Conservation (phyloP, 805 yeast genomes). For the Starmera pachycereana region DNA sequence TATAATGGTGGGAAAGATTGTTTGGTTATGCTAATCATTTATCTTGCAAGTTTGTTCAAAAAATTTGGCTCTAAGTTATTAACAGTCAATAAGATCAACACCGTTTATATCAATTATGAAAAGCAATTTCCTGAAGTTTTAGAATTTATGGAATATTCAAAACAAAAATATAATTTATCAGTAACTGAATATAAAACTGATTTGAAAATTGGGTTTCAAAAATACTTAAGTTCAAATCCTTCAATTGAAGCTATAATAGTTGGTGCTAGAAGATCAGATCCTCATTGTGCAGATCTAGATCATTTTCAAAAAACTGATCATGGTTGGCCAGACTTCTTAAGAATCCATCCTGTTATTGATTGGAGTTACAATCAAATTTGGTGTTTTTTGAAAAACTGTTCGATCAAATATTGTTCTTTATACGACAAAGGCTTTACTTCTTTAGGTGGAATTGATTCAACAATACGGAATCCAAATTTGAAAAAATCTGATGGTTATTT, state of each 20-base stretch:
- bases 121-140: conserved; percentile 63
- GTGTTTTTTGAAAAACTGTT: conserved; percentile 57
- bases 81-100: conserved; percentile 27
- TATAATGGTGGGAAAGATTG: conserved; percentile 98
- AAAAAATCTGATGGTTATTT: conserved; percentile 20
- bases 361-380: conserved; percentile 84
- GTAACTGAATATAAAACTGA: conserved; percentile 26
- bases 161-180: conserved; percentile 42
- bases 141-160: conserved; percentile 49
- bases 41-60: conserved; percentile 44
- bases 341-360: conserved; percentile 81
- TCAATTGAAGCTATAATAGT: conserved; percentile 66
- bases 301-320: conserved; percentile 72
- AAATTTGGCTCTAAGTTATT: conserved; percentile 9
- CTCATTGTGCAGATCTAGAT: conserved; percentile 53
- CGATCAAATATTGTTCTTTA: conserved; percentile 60
- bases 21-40: conserved; percentile 71
- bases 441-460: conserved; percentile 67
- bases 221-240: conserved; percentile 44
- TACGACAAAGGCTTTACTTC: conserved; percentile 87
- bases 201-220: conserved; percentile 60
- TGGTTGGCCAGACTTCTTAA: conserved; percentile 81
- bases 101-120: conserved; percentile 71
- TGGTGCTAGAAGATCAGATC: conserved; percentile 84
- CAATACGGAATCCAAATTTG: conserved; percentile 62